Evolutionary conservation across 345 rosid genomes (phyloP), one percentile per base, ranked within the genome.

Genomic region (Camelina sativa): DNA sequence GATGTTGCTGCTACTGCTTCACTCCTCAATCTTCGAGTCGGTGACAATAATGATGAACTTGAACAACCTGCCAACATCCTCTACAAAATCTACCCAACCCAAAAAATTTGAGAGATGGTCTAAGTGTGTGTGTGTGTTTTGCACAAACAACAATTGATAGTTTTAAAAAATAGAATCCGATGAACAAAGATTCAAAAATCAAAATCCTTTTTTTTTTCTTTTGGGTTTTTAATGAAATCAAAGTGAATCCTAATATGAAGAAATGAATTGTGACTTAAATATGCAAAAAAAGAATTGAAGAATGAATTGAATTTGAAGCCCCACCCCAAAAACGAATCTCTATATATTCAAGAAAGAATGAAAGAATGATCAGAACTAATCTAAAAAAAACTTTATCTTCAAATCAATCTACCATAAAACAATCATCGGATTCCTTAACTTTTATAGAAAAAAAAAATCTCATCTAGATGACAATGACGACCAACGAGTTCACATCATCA

Each of bases 11-110:
- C 79, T 87, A 85, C 82, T 90, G 92, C 82, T 82, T 92, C 99
- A 69, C 90, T 95, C 86, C 90, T 95, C 76, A 95, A 88, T 88
- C 98, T 88, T 83, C 92, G 87, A 85, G 98, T 92, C 35, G 99
- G 99, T 65, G 99, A 95, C 87, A 92, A 75, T 88, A 95, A 79
- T 89, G 97, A 79, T 59, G 98, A 87, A 80, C 96, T 92, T 73
- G 98, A 90, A 83, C 96, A 90, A 84, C 99, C 98, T 75, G 97
- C 97, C 99, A 95, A 90, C 99, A 95, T 95, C 81, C 85, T 92
- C 87, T 88, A 86, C 67, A 82, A 73, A 55, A 80, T 81, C 81
- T 86, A 79, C 89, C 88, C 88, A 73, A 76, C 91, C 87, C 83
- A 71, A 43, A 34, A 25, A 25, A 81, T 67, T 68, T 52, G 13